These are phyloP conservation scores for Colletotrichum orbiculare DNA, from an alignment of 2,329 filamentous ascomycete species.

Conservation along the genomic window DNA sequence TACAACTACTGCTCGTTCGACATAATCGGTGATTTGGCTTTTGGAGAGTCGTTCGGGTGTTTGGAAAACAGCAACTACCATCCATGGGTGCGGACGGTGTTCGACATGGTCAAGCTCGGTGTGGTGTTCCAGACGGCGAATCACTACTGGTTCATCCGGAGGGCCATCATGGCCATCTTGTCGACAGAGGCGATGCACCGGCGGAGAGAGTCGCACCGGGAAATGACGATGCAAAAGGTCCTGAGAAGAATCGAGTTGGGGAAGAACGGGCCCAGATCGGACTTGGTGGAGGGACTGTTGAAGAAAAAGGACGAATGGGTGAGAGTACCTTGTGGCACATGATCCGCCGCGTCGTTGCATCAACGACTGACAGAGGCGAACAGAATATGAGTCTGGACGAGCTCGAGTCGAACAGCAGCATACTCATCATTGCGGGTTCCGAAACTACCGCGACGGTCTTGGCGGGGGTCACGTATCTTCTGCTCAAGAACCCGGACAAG, in stretches of 20 bases:
- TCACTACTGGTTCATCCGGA: constrained; percentile 10
- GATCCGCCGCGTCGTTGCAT: not conserved
- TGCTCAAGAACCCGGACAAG: constrained; percentile 44
- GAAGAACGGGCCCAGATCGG: constrained; percentile 12
- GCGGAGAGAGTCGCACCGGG: not conserved
- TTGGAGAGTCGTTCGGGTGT: constrained; percentile 44
- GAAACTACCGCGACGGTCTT: constrained; percentile 49
- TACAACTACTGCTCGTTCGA: constrained; percentile 46
- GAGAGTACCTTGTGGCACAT: not conserved
- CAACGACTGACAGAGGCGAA: constrained; percentile 33
- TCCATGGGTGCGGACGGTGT: constrained; percentile 31
- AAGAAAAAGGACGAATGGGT: constrained; percentile 35
- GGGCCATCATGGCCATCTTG: constrained; percentile 5
- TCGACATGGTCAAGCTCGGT: constrained; percentile 6
- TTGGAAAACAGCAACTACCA: constrained; percentile 38
- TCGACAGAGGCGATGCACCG: constrained; percentile 16
- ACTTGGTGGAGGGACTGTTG: constrained; percentile 37
- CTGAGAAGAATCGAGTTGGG: constrained; percentile 33
- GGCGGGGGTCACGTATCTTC: constrained; percentile 41
- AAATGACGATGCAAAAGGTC: constrained; percentile 28
- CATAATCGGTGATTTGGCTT: constrained; percentile 44
- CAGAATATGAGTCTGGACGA: constrained; percentile 27
- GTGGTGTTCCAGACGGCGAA: constrained; percentile 25
- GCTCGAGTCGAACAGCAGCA: constrained; percentile 35
- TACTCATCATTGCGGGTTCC: constrained; percentile 44